These are phyloP conservation scores for Ogataea polymorpha DNA, from an alignment of 805 yeast species.

Conservation along the genomic window DNA sequence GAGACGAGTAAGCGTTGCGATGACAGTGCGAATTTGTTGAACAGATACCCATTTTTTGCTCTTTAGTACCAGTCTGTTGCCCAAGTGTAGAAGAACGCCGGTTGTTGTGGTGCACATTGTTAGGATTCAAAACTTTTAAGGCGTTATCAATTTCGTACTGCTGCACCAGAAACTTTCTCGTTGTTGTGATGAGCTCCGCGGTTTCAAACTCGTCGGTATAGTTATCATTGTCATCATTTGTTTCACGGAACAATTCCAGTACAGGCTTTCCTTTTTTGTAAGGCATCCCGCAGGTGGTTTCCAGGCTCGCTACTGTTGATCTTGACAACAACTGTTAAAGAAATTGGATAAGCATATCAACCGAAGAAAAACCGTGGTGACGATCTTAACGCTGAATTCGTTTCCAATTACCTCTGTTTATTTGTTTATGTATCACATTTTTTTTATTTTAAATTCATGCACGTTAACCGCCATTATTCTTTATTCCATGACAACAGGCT, in stretches of 20 bases:
- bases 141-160: constrained; percentile 10
- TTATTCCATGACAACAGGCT: constrained; percentile 70
- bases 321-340: constrained; percentile 5
- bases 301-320: constrained; percentile 3
- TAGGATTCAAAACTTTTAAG: constrained; percentile 8
- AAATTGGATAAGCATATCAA: constrained; percentile 3
- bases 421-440: constrained; percentile 6
- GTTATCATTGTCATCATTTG: constrained; percentile 10
- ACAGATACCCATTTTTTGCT: constrained; percentile 5
- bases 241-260: constrained; percentile 10
- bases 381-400: constrained; percentile 3
- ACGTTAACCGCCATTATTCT: constrained; percentile 26
- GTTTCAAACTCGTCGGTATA: constrained; percentile 12
- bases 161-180: constrained; percentile 9
- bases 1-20: neutral
- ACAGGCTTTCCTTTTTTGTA: constrained; percentile 3
- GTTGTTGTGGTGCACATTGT: constrained; percentile 16
- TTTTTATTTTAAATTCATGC: constrained; percentile 1
- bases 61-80: constrained; percentile 9
- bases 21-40: constrained; percentile 6
- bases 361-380: constrained; percentile 6
- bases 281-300: constrained; percentile 9
- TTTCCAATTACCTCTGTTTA: constrained; percentile 1
- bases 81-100: constrained; percentile 9
- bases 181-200: constrained; percentile 6